Conservation (phyloP, 495 filamentous ascomycete species). For the Aspergillus nidulans region DNA sequence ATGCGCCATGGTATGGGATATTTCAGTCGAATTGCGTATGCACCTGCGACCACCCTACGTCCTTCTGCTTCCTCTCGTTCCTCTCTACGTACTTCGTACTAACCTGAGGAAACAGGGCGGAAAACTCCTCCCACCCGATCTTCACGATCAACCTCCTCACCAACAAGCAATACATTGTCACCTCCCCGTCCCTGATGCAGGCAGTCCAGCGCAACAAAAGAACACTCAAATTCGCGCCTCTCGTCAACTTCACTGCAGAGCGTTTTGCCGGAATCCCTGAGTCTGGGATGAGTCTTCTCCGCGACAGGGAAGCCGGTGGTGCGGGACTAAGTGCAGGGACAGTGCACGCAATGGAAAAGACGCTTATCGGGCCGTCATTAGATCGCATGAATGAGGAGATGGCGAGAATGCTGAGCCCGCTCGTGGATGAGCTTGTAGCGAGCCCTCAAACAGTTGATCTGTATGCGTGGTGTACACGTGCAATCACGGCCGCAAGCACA, state of each 20-base stretch:
- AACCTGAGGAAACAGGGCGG: constrained; percentile 13
- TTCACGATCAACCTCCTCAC: constrained; percentile 41
- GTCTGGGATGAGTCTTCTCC: constrained; percentile 14
- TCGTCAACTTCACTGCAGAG: constrained; percentile 19
- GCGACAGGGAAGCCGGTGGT: constrained; percentile 17
- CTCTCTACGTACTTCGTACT: neutral
- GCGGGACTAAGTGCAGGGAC: constrained; percentile 14
- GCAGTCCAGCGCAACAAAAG: constrained; percentile 38
- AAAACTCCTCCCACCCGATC: constrained; percentile 27
- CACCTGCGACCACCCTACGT: neutral
- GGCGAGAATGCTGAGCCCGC: constrained; percentile 12
- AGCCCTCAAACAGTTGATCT: constrained; percentile 15
- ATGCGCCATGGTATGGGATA: constrained; percentile 36
- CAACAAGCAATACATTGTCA: constrained; percentile 42
- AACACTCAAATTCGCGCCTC: constrained; percentile 38
- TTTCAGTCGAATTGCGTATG: neutral
- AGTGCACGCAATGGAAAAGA: constrained; percentile 23
- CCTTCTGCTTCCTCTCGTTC: neutral
- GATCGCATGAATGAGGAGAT: constrained; percentile 30
- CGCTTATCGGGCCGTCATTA: constrained; percentile 21
- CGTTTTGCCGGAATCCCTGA: constrained; percentile 19
- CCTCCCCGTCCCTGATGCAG: constrained; percentile 34
- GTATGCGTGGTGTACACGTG: constrained; percentile 36
- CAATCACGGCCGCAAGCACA: constrained; percentile 47
- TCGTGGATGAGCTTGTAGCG: constrained; percentile 18